Evolutionary conservation across 331 rosid genomes (phyloP).

Genomic region (Arachis monticola): DNA sequence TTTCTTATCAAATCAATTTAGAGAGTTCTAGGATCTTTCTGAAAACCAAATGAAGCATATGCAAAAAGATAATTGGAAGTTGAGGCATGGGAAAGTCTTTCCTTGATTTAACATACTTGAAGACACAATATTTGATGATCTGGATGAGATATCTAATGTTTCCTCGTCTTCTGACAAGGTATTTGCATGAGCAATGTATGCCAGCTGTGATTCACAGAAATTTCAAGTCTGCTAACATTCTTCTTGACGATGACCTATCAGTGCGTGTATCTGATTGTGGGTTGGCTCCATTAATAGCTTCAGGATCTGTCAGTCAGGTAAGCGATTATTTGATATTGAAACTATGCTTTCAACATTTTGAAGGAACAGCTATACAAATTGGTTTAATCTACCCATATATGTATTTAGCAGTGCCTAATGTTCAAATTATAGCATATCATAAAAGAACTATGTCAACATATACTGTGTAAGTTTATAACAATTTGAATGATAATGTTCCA

Average conservation of each 20-base stretch:
- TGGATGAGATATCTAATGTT: constrained; percentile 32
- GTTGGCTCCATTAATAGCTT: constrained; percentile 83
- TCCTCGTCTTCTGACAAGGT: constrained; percentile 58
- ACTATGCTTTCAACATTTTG: not conserved
- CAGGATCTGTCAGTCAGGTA: constrained; percentile 95
- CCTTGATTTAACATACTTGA: constrained; percentile 12
- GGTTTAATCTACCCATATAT: constrained; percentile 2
- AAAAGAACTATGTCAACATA: not conserved
- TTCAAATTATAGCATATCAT: constrained; percentile 9
- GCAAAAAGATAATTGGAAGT: constrained; percentile 11
- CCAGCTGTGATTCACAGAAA: constrained; percentile 90
- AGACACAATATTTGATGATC: constrained; percentile 27
- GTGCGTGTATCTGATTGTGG: constrained; percentile 93
- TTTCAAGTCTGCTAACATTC: constrained; percentile 91
- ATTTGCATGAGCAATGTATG: constrained; percentile 86
- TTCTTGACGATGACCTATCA: constrained; percentile 83
- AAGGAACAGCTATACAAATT: not conserved
- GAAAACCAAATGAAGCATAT: not conserved
- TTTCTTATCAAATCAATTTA: not conserved
- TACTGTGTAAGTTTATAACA: constrained; percentile 24
- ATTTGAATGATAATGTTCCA: constrained; percentile 29
- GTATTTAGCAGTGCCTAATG: constrained; percentile 19
- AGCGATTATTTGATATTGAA: constrained; percentile 29
- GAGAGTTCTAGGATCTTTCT: not conserved
- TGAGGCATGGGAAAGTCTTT: not conserved